Percentiles rank a stretch among this genome's conserved stretches.
phyloP scores from a whole-genome alignment of 2,329 filamentous ascomycete species.

The Cladosporium oxysporum region DNA sequence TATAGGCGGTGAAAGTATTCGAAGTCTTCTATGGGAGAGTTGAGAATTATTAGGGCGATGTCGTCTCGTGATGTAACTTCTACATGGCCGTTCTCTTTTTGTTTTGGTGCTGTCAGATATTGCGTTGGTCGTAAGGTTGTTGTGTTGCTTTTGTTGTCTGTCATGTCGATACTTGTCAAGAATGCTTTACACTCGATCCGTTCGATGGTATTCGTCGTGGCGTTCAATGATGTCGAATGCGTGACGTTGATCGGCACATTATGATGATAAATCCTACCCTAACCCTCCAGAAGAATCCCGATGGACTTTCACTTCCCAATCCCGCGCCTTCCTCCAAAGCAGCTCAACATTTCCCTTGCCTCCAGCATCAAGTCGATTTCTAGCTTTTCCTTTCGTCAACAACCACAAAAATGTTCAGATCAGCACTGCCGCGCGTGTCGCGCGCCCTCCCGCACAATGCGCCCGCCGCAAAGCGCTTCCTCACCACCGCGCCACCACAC shows the following conservation, averaged over 20 bases:
- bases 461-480: conserved; percentile 47
- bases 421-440: conserved; percentile 41
- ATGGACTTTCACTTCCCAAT: conserved; percentile 10
- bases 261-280: background rate
- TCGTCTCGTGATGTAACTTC: conserved; percentile 15
- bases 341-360: background rate
- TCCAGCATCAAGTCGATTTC: conserved; percentile 7
- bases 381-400: conserved; percentile 15
- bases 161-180: background rate
- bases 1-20: conserved; percentile 52
- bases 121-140: conserved; percentile 26
- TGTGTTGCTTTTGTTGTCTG: background rate
- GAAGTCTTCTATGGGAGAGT: conserved; percentile 59
- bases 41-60: conserved; percentile 58
- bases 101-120: conserved; percentile 24
- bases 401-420: conserved; percentile 52
- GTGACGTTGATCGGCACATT: background rate
- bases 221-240: background rate
- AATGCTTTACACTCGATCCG: background rate
- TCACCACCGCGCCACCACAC: conserved; percentile 61
- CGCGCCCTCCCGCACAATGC: conserved; percentile 37
- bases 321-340: background rate
- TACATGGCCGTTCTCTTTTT: conserved; percentile 9
- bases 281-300: conserved; percentile 8
- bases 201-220: background rate